Conservation (phyloP, 345 rosid species). For the Pugionium dolabratum region DNA sequence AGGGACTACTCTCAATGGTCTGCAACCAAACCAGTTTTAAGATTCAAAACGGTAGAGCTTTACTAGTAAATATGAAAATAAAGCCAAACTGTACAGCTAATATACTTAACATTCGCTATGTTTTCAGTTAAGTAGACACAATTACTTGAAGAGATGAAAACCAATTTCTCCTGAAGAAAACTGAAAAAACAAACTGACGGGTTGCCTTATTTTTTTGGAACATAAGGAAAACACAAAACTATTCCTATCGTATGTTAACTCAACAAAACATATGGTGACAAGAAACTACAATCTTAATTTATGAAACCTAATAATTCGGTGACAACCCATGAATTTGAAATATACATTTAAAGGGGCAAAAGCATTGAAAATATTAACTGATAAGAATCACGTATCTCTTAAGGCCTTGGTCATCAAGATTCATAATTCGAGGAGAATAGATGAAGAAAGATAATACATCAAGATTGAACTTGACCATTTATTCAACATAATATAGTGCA, state of each 20-base stretch:
- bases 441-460: background rate
- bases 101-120: background rate
- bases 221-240: background rate
- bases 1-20: constrained; percentile 95
- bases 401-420: background rate
- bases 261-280: constrained; percentile 9
- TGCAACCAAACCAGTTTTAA: constrained; percentile 39
- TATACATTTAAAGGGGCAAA: background rate
- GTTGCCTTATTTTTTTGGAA: background rate
- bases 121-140: background rate
- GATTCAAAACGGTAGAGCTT: constrained; percentile 17
- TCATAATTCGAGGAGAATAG: background rate
- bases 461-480: background rate
- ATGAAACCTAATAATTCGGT: constrained; percentile 4
- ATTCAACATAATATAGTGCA: background rate
- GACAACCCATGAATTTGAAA: background rate
- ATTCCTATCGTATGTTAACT: background rate
- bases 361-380: background rate
- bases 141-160: background rate
- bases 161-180: background rate
- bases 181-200: background rate
- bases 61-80: constrained; percentile 15
- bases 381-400: background rate
- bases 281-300: constrained; percentile 4
- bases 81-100: background rate